Conservation (phyloP, 768 basidiomycete genomes). For the Trametes cingulata region DNA sequence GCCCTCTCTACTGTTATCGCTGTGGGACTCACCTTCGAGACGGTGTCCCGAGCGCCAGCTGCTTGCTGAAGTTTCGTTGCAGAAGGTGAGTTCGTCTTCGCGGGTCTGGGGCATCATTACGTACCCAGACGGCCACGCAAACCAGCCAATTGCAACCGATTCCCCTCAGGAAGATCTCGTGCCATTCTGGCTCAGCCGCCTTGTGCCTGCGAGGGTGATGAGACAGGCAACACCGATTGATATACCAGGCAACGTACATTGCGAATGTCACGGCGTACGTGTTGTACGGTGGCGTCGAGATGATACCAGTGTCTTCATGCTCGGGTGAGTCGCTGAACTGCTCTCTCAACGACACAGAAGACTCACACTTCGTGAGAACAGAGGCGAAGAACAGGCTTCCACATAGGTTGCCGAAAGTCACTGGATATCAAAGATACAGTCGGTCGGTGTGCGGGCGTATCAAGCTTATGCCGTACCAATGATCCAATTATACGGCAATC, state of each 20-base stretch:
- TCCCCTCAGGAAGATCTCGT: slow-evolving; percentile 71
- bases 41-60: slow-evolving; percentile 61
- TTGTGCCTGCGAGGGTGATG: slow-evolving; percentile 46
- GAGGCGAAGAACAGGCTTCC: slow-evolving; percentile 73
- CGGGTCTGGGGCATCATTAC: slow-evolving; percentile 26
- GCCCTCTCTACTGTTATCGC: background rate
- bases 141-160: slow-evolving; percentile 82
- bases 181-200: slow-evolving; percentile 64
- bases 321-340: background rate
- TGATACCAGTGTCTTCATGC: slow-evolving; percentile 55
- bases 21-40: slow-evolving; percentile 54
- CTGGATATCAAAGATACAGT: slow-evolving; percentile 34
- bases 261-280: slow-evolving; percentile 55
- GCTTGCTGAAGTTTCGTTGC: slow-evolving; percentile 53
- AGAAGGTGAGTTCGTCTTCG: background rate
- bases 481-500: slow-evolving; percentile 65
- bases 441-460: background rate
- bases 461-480: slow-evolving; percentile 46
- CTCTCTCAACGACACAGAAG: background rate
- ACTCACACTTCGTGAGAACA: slow-evolving; percentile 64
- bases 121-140: slow-evolving; percentile 70
- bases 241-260: slow-evolving; percentile 42
- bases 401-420: slow-evolving; percentile 66
- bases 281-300: slow-evolving; percentile 58
- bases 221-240: background rate